phyloP scores from a whole-genome alignment of 306 rosid species.

The Cucurbita moschata region DNA sequence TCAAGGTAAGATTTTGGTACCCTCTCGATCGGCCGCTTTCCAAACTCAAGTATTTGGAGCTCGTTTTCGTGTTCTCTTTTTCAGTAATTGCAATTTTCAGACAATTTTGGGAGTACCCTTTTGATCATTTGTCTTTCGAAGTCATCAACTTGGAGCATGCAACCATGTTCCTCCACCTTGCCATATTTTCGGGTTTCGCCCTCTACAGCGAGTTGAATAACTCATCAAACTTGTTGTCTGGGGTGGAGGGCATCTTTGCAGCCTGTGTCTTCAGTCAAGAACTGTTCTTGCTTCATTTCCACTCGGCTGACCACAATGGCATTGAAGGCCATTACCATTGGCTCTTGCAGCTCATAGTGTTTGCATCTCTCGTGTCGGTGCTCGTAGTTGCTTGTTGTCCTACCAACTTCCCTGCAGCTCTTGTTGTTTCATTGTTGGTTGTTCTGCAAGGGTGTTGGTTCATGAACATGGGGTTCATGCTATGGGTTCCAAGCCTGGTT shows the following conservation, averaged over 20 bases:
- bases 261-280: constrained; percentile 77
- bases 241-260: constrained; percentile 45
- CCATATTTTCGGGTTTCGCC: constrained; percentile 56
- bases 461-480: constrained; percentile 66
- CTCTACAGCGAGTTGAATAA: constrained; percentile 46
- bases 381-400: constrained; percentile 48
- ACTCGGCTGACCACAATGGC: constrained; percentile 82
- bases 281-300: constrained; percentile 73
- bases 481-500: constrained; percentile 53
- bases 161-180: constrained; percentile 81
- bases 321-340: constrained; percentile 90
- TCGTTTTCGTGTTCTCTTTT: constrained; percentile 45
- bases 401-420: constrained; percentile 51
- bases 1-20: constrained; percentile 52
- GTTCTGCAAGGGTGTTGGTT: constrained; percentile 89
- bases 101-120: constrained; percentile 57
- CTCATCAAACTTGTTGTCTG: constrained; percentile 41
- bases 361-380: constrained; percentile 37
- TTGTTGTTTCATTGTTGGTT: constrained; percentile 58
- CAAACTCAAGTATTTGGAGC: constrained; percentile 63
- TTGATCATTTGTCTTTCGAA: constrained; percentile 38
- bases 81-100: constrained; percentile 43
- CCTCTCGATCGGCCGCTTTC: constrained; percentile 25
- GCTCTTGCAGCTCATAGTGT: constrained; percentile 68
- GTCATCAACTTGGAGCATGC: constrained; percentile 77